Base-by-base conservation (phyloP, 192 early-diverging fungal genomes). In the Coemansia sp. region DNA sequence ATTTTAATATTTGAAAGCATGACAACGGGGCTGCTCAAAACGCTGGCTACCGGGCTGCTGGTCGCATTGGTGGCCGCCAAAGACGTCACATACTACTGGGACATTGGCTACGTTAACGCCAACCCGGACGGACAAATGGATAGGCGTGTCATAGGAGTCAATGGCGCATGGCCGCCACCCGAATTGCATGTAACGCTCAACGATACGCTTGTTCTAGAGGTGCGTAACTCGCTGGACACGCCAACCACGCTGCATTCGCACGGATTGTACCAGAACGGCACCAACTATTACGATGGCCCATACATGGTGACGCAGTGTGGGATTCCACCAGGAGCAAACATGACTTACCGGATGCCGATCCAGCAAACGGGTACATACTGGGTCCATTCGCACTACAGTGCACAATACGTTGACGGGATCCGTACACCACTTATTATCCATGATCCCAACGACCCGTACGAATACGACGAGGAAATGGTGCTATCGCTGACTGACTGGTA, bases 341-440 rank as follows among this genome's bases (percentile, higher is more conserved):
- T 90, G 71, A 91, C 90, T 0, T 95, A 95, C 68, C 81, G 76
- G 7, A 88, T 89, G 59, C 74, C 78, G 7, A 73, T 89, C 45
- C 64, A 68, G 53, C 92, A 95, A 62, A 84, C 84, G 20, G 94
- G 94, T 42, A 93, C 91, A 13, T 94, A 88, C 78, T 95, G 94
- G 94, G 86, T 89, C 59, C 92, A 94, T 65, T 75, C 86, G 45
- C 92, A 94, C 67, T 84, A 65, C 64, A 70, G 68, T 34, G 84
- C 81, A 10, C 90, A 93, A 74, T 95, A 95, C 74, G 87, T 91
- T 40, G 92, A 95, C 60, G 93, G 92, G 39, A 77, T 93, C 52
- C 84, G 89, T 33, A 83, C 85, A 3, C 86, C 93, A 7, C 58
- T 95, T 13, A 86, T 93, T 40, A 72, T 95, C 29, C 78, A 92